Evolutionary conservation across 495 filamentous ascomycete genomes (phyloP), one percentile per base, ranked within the genome.

Genomic region (Massariosphaeria phaeospora): DNA sequence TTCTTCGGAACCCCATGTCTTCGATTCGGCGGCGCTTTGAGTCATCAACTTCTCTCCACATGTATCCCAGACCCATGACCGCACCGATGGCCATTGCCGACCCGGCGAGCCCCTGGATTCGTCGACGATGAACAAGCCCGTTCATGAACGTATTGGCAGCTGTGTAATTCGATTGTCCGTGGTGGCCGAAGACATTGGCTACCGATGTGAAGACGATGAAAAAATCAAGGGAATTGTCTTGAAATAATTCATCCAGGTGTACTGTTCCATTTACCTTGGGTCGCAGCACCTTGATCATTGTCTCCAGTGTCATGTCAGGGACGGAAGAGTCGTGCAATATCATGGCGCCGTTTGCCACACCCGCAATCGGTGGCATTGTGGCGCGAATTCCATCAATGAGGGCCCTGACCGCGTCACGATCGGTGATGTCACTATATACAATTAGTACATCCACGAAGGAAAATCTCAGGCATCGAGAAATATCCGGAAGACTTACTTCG

Each of bases 241-340:
- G n/a, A 31, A 63, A 50, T 1, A 48, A 1, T 2, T 55, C 46
- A 21, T 59, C 57, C 17, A 63, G 48, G 24, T 43, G 21, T 1
- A 40, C 27, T 0, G 42, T 51, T 18, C 48, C 64, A n/a, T 57
- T 30, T n/a, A 59, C 25, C 36, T 63, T 63, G 0, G 60, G 60
- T 17, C 1, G n/a, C 11, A 63, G 35, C 3, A 55, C 48, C 2
- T 11, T 21, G 7, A 2, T 6, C 36, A 40, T 49, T 15, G 9
- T 26, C 8, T 51, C 54, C 18, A 3, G 8, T 1, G 48, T 50
- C 55, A 63, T 59, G 17, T 42, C 42, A 1, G 41, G 26, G 35
- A 63, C 59, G 1, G 50, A 15, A 2, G 42, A 4, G 30, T 63
- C 60, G 5, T 47, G 6, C 15, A 56, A 39, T 15, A 56, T 31